Conservation (phyloP, 2,329 filamentous ascomycete genomes). For the Mariannaea elegans region DNA sequence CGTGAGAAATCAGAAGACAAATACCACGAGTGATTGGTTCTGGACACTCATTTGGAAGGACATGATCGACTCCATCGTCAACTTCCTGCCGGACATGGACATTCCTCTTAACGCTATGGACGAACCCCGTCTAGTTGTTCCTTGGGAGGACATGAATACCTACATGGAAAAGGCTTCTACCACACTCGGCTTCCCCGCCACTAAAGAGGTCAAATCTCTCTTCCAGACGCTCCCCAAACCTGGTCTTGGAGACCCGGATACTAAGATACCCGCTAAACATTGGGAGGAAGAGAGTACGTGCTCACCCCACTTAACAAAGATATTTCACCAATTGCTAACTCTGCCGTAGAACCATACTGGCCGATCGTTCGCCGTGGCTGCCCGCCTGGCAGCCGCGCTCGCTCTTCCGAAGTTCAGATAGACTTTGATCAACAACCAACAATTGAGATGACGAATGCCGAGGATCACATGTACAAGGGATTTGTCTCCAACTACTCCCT, state of each 20-base stretch:
- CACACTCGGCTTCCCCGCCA: constrained; percentile 53
- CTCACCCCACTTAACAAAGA: neutral
- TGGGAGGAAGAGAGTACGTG: constrained; percentile 62
- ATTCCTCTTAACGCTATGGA: constrained; percentile 74
- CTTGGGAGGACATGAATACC: constrained; percentile 68
- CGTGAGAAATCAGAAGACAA: constrained; percentile 62
- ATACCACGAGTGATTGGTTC: constrained; percentile 62
- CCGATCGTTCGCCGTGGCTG: constrained; percentile 67
- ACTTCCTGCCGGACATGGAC: constrained; percentile 72
- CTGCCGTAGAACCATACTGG: constrained; percentile 61
- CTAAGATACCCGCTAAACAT: constrained; percentile 49
- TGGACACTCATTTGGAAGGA: constrained; percentile 66
- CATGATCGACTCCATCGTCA: constrained; percentile 61
- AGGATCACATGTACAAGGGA: constrained; percentile 62
- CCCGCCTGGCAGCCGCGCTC: constrained; percentile 68
- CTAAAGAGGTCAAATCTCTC: constrained; percentile 53
- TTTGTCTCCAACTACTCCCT: constrained; percentile 70
- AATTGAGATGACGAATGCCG: constrained; percentile 56
- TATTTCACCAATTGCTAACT: constrained; percentile 13
- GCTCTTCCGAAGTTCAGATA: constrained; percentile 53
- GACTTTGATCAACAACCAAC: constrained; percentile 55
- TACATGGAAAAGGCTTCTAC: constrained; percentile 63
- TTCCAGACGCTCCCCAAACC: constrained; percentile 55
- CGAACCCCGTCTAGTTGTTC: constrained; percentile 70
- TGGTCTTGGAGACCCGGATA: constrained; percentile 46